These are phyloP conservation scores for Zasmidium cellare DNA, from an alignment of 2,329 filamentous ascomycete species.

Conservation along the genomic window DNA sequence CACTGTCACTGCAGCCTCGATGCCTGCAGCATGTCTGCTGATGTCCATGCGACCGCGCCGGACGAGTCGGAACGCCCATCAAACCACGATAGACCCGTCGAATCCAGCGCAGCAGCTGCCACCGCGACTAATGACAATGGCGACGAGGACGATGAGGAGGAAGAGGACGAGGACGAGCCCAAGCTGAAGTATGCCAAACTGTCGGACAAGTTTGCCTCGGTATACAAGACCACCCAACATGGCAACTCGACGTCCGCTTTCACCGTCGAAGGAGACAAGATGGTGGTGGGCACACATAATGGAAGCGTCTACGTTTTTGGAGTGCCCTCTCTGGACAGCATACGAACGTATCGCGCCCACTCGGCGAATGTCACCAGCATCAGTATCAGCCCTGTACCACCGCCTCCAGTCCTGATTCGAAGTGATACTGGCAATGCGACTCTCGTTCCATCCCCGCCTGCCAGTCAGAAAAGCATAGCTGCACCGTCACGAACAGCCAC, in stretches of 20 bases:
- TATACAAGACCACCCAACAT: slow-evolving; percentile 74
- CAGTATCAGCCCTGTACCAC: slow-evolving; percentile 84
- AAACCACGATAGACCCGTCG: slow-evolving; percentile 7
- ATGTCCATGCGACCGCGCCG: slow-evolving; percentile 28
- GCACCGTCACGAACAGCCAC: slow-evolving; percentile 15
- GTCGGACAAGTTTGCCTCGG: slow-evolving; percentile 73
- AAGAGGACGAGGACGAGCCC: slow-evolving; percentile 91
- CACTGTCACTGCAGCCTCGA: slow-evolving; percentile 14
- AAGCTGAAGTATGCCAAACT: slow-evolving; percentile 88
- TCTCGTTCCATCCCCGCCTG: slow-evolving; percentile 14
- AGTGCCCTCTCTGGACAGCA: slow-evolving; percentile 74
- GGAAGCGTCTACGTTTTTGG: slow-evolving; percentile 92
- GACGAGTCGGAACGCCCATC: slow-evolving; percentile 10
- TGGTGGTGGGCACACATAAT: slow-evolving; percentile 95
- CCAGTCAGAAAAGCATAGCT: slow-evolving; percentile 8
- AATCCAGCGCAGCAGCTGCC: slow-evolving; percentile 16
- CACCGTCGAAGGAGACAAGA: slow-evolving; percentile 90
- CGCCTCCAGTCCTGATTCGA: slow-evolving; percentile 44
- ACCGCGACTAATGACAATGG: slow-evolving; percentile 35
- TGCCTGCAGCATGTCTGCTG: slow-evolving; percentile 40
- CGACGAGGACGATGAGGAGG: slow-evolving; percentile 65
- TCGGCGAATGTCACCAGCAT: slow-evolving; percentile 86
- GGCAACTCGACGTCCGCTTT: slow-evolving; percentile 78
- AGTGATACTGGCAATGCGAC: slow-evolving; percentile 19
- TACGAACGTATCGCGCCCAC: slow-evolving; percentile 90